These are phyloP conservation scores for Alternaria rosae DNA, from an alignment of 2,329 filamentous ascomycete species.

Conservation along the genomic window DNA sequence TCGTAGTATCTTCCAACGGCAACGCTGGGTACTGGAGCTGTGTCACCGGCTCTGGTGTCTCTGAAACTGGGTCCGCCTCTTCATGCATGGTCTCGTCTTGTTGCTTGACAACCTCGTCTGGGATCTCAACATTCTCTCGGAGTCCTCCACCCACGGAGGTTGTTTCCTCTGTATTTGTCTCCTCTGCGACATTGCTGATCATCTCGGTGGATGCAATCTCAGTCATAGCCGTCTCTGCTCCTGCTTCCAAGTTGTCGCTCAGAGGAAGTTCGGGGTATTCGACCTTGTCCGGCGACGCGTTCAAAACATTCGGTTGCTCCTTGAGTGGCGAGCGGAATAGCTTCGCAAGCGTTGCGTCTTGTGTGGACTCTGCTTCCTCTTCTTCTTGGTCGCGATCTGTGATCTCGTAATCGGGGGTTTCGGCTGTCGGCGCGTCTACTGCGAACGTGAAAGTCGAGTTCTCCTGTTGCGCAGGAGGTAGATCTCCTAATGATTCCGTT, in stretches of 20 bases:
- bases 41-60: neutral
- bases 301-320: neutral
- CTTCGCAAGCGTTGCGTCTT: constrained; percentile 29
- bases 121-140: neutral
- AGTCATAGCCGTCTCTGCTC: neutral
- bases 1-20: neutral
- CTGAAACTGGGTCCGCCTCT: neutral
- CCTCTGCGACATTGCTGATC: neutral
- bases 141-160: neutral
- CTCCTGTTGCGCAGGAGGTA: constrained; percentile 9
- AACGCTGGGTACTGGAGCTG: constrained; percentile 23
- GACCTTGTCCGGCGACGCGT: constrained; percentile 18
- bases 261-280: constrained; percentile 27
- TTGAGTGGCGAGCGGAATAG: constrained; percentile 37
- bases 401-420: constrained; percentile 14
- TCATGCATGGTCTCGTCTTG: neutral
- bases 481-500: neutral
- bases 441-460: constrained; percentile 29
- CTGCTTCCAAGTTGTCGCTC: constrained; percentile 1
- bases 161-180: neutral
- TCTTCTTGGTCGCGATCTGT: constrained; percentile 4
- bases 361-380: constrained; percentile 4
- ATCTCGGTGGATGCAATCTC: neutral
- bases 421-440: constrained; percentile 19
- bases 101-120: neutral